phyloP scores from a whole-genome alignment of 345 rosid genomes.

The Geranium brycei region DNA sequence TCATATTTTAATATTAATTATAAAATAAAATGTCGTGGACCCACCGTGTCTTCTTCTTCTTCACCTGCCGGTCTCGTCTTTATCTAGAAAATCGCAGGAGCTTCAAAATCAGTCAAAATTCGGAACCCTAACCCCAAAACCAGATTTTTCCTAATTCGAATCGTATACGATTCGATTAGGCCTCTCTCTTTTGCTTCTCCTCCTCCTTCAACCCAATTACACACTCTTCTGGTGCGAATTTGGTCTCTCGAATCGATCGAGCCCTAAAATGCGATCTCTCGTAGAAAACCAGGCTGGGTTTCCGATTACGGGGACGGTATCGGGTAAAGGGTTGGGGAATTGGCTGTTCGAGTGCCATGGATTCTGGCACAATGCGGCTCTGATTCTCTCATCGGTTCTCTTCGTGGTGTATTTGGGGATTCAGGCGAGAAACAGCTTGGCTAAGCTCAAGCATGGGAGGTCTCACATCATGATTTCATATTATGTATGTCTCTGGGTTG shows the following conservation, averaged over 20 bases:
- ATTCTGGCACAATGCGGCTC: constrained; percentile 48
- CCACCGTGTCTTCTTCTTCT: too few species aligned
- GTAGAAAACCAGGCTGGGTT: not conserved
- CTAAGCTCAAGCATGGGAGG: constrained; percentile 63
- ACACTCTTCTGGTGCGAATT: not conserved
- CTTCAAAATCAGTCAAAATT: too few species aligned
- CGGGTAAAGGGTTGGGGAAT: not conserved
- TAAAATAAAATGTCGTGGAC: too few species aligned
- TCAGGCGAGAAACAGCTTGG: constrained; percentile 57
- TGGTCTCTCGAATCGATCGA: not conserved
- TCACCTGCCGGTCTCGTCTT: too few species aligned
- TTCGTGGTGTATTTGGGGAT: constrained; percentile 56
- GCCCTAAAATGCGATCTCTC: not conserved
- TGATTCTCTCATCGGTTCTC: constrained; percentile 41
- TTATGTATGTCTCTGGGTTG: constrained; percentile 73
- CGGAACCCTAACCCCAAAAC: too few species aligned
- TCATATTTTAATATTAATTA: too few species aligned
- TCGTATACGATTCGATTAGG: too few species aligned
- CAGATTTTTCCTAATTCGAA: too few species aligned
- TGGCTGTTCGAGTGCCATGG: constrained; percentile 85
- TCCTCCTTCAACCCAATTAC: not conserved
- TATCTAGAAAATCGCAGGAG: too few species aligned
- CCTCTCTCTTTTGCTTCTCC: not conserved
- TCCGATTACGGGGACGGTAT: not conserved
- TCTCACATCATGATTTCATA: constrained; percentile 70